Conservation (phyloP, 2,329 filamentous ascomycete genomes). For the Coniella lustricola region DNA sequence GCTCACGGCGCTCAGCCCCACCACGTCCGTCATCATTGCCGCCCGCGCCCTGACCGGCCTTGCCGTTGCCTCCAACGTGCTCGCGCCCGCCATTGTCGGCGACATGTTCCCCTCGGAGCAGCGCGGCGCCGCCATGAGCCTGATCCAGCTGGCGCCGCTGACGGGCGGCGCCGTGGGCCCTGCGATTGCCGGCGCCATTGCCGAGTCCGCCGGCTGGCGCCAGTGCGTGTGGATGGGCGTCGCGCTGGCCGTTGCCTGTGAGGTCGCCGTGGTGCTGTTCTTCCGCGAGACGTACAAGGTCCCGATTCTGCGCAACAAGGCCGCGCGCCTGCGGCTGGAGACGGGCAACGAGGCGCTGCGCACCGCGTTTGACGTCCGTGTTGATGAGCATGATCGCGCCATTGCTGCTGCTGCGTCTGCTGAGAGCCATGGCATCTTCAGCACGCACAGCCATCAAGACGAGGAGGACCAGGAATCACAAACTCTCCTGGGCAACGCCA, state of each 20-base stretch:
- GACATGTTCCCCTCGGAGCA: conserved; percentile 54
- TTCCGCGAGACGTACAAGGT: conserved; percentile 57
- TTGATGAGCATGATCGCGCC: too few relatives aligned
- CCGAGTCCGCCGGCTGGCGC: conserved; percentile 49
- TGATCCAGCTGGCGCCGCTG: conserved; percentile 50
- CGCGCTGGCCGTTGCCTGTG: conserved; percentile 39
- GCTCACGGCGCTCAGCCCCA: conserved; percentile 38
- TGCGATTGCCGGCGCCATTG: conserved; percentile 46
- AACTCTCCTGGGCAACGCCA: too few relatives aligned
- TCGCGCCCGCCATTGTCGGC: conserved; percentile 57
- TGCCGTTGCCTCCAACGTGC: conserved; percentile 56
- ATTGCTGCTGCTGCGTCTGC: too few relatives aligned
- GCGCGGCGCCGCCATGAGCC: conserved; percentile 51
- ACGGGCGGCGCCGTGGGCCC: conserved; percentile 52
- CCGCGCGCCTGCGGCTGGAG: conserved; percentile 25
- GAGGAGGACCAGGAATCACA: conserved; percentile 18
- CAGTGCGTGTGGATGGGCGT: conserved; percentile 44
- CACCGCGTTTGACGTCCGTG: conserved; percentile 25
- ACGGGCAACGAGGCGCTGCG: conserved; percentile 25
- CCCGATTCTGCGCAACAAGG: conserved; percentile 42
- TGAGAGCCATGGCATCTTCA: too few relatives aligned
- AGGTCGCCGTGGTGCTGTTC: conserved; percentile 42
- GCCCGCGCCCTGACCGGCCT: conserved; percentile 54
- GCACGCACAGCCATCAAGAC: too few relatives aligned
- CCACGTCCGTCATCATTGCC: conserved; percentile 39